These are phyloP conservation scores for Cercophora newfieldiana DNA, from an alignment of 495 filamentous ascomycete species.

Conservation along the genomic window DNA sequence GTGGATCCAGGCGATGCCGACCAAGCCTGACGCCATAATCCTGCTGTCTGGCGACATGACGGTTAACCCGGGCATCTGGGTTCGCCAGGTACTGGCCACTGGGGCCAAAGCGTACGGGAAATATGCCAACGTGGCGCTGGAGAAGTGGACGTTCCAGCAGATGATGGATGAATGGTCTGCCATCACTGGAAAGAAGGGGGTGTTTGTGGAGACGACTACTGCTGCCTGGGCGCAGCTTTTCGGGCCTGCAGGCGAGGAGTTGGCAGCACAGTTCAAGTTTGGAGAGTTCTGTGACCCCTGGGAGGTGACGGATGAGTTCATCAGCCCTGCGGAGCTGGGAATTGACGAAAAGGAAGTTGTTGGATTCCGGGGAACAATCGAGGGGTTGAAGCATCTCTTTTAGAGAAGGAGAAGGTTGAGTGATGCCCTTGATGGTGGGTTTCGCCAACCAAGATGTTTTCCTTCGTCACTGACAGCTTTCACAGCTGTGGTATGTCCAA, in stretches of 20 bases:
- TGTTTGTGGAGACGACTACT: constrained; percentile 4
- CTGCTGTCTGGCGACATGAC: constrained; percentile 21
- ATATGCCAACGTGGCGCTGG: constrained; percentile 21
- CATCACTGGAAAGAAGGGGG: constrained; percentile 12
- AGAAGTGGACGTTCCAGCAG: constrained; percentile 24
- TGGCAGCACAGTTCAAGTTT: constrained; percentile 21
- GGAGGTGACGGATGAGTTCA: constrained; percentile 9
- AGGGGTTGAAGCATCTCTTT: constrained; percentile 10
- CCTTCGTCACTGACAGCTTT: too few species aligned
- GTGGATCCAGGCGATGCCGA: constrained; percentile 17
- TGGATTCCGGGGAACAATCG: constrained; percentile 15
- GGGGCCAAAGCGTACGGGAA: constrained; percentile 9
- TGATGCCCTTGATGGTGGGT: too few species aligned
- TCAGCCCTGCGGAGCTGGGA: constrained; percentile 17
- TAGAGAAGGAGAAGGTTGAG: too few species aligned
- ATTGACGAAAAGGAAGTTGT: constrained; percentile 19
- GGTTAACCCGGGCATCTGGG: constrained; percentile 22
- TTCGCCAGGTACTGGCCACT: constrained; percentile 17
- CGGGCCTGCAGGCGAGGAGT: constrained; percentile 12
- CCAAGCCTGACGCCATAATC: constrained; percentile 18
- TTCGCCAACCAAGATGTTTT: too few species aligned
- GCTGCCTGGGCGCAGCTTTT: constrained; percentile 16
- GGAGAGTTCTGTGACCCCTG: constrained; percentile 23
- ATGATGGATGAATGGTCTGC: constrained; percentile 24
- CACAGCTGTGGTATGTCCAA: too few species aligned